phyloP scores from a whole-genome alignment of 2,329 filamentous ascomycete genomes.

The Diaporthe velutina region DNA sequence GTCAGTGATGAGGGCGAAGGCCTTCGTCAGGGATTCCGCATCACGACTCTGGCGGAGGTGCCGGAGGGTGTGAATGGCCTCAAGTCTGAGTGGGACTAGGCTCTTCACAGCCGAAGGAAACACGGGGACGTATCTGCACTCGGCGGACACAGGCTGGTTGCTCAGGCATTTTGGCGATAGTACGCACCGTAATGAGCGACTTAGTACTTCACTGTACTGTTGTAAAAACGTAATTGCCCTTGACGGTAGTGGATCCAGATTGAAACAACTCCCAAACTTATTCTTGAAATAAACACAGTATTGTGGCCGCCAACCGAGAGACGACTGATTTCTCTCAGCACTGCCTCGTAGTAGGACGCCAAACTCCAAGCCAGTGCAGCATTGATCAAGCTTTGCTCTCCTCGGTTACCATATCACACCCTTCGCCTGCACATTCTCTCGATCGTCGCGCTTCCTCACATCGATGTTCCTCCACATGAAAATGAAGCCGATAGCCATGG shows the following conservation, averaged over 20 bases:
- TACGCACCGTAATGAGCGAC: too few species aligned
- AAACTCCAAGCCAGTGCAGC: too few species aligned
- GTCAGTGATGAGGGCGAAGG: slow-evolving; percentile 55
- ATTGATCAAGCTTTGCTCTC: neutral
- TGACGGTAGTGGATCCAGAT: too few species aligned
- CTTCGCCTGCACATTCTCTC: neutral
- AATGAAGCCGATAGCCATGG: neutral
- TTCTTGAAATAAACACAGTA: neutral
- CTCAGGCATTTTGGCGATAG: neutral
- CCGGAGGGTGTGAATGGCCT: slow-evolving; percentile 54
- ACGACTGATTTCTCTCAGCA: neutral
- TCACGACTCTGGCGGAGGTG: slow-evolving; percentile 55
- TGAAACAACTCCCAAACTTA: neutral
- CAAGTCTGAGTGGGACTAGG: slow-evolving; percentile 49
- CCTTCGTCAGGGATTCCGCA: slow-evolving; percentile 55
- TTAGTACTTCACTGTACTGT: too few species aligned
- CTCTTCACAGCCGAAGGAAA: fast-evolving
- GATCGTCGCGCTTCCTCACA: neutral
- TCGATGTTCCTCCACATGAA: neutral
- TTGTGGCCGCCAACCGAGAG: neutral
- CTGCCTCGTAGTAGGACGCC: fast-evolving
- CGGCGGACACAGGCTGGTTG: neutral
- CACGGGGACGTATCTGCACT: neutral
- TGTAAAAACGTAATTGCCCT: too few species aligned
- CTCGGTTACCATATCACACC: neutral